Base-by-base conservation (phyloP, 805 yeast genomes). In the Lipomyces kockii region DNA sequence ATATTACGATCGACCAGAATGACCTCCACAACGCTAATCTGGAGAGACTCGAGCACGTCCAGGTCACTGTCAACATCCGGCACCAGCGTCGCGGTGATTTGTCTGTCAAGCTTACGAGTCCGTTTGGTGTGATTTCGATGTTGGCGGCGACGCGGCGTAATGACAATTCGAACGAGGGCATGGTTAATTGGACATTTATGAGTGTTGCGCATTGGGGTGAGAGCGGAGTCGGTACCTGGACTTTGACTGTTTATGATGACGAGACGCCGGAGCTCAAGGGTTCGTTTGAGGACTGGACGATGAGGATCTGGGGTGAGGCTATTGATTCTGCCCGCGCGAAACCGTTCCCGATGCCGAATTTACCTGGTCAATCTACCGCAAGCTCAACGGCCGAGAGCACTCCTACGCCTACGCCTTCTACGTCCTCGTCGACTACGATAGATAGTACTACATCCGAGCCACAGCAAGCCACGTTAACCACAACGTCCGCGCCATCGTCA, bases 121-220 rank as follows among this genome's bases (percentile, higher is more conserved):
- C 99, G 3, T 74, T 78, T 39, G 97, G 97, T 0, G 82, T 90
- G 37, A 80, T 80, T 8, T 91, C 97, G 22, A 85, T 86, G 57
- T 82, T 95, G 68, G 97, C 95, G 0, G 84, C 87, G 29, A 82
- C 83, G 22, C 84, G 99, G 73, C 79, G 79, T 6, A 72, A 78
- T 22, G 99, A 95, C 77, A 71, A 65, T 8, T 82, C 87, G 5
- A 69, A 72, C 1, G 80, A 76, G 0, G 97, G 97, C 0, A 89
- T 91, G 71, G 73, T 76, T 4, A 83, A 89, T 72, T 95, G 99
- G 99, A 90, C 91, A 1, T 95, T 95, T 76, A 91, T 93, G 91
- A 85, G 94, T 11, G 98, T 95, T n/a, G 98, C 97, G 0, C 98
- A 95, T 77, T 95, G 98, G 98, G 97, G 97, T 52, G 93, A 89